Evolutionary conservation across 352 stramenopile species (phyloP).

Genomic region (Globisporangium lucens): DNA sequence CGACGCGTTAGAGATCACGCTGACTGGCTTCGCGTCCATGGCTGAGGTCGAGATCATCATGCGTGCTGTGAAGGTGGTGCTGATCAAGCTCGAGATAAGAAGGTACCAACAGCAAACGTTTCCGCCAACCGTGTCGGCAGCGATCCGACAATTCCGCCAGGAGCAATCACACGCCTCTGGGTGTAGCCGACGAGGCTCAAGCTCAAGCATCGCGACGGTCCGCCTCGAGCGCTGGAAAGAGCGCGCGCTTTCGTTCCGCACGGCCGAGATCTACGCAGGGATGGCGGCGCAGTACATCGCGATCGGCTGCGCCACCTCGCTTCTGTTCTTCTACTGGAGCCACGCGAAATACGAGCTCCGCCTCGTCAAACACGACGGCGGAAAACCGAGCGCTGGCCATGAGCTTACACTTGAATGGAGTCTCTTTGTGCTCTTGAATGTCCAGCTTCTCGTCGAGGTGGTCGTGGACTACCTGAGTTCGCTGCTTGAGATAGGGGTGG

Average conservation of each 20-base stretch:
- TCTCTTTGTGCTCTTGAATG: slow-evolving; percentile 12
- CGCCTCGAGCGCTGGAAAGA: slow-evolving; percentile 16
- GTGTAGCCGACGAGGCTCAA: not conserved
- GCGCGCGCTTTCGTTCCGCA: slow-evolving; percentile 22
- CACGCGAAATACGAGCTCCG: slow-evolving; percentile 12
- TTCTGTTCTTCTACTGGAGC: slow-evolving; percentile 12
- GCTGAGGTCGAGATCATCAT: slow-evolving; percentile 21
- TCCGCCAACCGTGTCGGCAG: not conserved
- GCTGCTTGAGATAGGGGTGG: slow-evolving; percentile 27
- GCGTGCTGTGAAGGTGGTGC: slow-evolving; percentile 20
- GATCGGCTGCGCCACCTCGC: slow-evolving; percentile 6
- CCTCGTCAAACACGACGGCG: not conserved
- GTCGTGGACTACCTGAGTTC: slow-evolving; percentile 27
- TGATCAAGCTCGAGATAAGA: slow-evolving; percentile 13
- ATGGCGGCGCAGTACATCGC: slow-evolving; percentile 22
- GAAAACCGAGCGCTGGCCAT: not conserved
- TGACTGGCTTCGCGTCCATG: slow-evolving; percentile 22
- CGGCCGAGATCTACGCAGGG: slow-evolving; percentile 24
- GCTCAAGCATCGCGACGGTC: not conserved
- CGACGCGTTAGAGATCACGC: slow-evolving; percentile 9
- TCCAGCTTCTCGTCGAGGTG: slow-evolving; percentile 26
- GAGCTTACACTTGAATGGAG: not conserved
- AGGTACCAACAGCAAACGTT: not conserved
- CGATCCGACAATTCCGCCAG: not conserved
- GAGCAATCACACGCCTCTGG: not conserved